These are phyloP conservation scores for Royoungia palumana DNA, from an alignment of 768 basidiomycete genomes.

Conservation along the genomic window DNA sequence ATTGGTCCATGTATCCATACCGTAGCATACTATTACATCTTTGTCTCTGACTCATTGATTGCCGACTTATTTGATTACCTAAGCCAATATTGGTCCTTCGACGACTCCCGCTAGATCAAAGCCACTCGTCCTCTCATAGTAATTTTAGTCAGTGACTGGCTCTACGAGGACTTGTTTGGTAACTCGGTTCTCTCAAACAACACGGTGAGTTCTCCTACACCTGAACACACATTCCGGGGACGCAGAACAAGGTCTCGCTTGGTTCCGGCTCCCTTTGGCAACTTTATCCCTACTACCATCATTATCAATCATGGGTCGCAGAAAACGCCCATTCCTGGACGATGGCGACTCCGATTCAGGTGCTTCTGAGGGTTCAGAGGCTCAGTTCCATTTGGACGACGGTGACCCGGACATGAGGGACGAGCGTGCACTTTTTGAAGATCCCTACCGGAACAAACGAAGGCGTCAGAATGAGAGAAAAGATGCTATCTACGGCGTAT, in stretches of 20 bases:
- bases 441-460: slow-evolving; percentile 72
- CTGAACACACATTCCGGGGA: background rate
- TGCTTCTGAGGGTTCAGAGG: slow-evolving; percentile 57
- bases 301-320: slow-evolving; percentile 55
- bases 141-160: too few species aligned
- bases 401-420: slow-evolving; percentile 61
- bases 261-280: background rate
- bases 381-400: slow-evolving; percentile 46
- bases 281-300: background rate
- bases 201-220: slow-evolving; percentile 12
- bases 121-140: too few species aligned
- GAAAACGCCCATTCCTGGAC: slow-evolving; percentile 74
- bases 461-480: slow-evolving; percentile 65
- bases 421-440: slow-evolving; percentile 72
- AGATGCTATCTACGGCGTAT: slow-evolving; percentile 73
- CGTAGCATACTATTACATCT: slow-evolving; percentile 17
- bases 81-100: too few species aligned
- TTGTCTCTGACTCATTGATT: too few species aligned
- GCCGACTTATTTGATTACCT: too few species aligned
- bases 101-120: too few species aligned
- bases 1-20: slow-evolving; percentile 10
- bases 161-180: too few species aligned
- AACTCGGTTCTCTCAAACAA: background rate
- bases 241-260: slow-evolving; percentile 4
- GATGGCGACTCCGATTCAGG: slow-evolving; percentile 73